A percentile compares a stretch with the other conserved stretches of the same genome.
phyloP scores from a whole-genome alignment of 2,329 filamentous ascomycete genomes.

The Diplodia intermedia region DNA sequence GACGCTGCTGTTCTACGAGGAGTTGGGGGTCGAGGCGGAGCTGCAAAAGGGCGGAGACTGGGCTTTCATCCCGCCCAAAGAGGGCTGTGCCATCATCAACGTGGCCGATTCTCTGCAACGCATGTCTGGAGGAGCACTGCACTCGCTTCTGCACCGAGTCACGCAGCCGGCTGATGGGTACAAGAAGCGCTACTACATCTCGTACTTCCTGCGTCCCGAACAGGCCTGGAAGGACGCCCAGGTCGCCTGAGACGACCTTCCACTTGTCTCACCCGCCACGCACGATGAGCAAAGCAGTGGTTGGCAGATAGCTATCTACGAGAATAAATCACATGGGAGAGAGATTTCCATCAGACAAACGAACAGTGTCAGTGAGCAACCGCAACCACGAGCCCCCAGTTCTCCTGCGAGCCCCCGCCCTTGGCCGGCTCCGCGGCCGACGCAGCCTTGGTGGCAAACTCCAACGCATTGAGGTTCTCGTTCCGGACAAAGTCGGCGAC shows the following conservation, averaged over 20 bases:
- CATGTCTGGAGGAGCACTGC: not conserved
- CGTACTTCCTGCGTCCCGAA: conserved; percentile 6
- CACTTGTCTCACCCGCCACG: too few species aligned
- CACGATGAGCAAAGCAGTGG: too few species aligned
- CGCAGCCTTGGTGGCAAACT: conserved; percentile 38
- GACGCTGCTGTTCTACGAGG: conserved; percentile 14
- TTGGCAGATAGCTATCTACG: too few species aligned
- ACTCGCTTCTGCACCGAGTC: conserved; percentile 12
- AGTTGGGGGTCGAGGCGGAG: not conserved
- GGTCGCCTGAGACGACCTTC: not conserved
- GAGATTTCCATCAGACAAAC: too few species aligned
- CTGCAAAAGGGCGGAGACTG: not conserved
- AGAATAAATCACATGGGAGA: too few species aligned
- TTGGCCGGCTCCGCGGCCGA: not conserved
- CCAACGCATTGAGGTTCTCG: conserved; percentile 49
- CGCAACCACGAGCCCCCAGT: too few species aligned
- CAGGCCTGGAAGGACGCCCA: conserved; percentile 9
- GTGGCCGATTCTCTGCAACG: not conserved
- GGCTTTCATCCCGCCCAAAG: conserved; percentile 6
- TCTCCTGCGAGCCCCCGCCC: not conserved
- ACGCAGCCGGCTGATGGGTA: not conserved
- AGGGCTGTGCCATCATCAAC: not conserved
- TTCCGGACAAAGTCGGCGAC: conserved; percentile 61
- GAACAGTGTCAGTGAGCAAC: not conserved
- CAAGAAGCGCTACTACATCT: conserved; percentile 14